Base-by-base conservation (phyloP, 768 basidiomycete species). In the Pulveroboletus ravenelii region DNA sequence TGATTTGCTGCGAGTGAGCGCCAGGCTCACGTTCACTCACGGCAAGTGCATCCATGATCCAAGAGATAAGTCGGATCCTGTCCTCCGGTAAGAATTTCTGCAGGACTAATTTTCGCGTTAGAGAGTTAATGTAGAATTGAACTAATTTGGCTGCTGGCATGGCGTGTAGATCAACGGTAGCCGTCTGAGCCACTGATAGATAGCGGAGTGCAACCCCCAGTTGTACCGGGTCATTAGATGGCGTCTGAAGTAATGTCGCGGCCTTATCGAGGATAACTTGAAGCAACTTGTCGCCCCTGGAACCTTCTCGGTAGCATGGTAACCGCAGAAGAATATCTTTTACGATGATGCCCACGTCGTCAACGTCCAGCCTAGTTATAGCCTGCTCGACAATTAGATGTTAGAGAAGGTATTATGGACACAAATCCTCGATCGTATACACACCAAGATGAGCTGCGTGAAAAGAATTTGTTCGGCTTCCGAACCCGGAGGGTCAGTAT, bases 281-380 rank as follows among this genome's bases (percentile, higher is more conserved):
- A 25, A 80, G 70, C 10, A 80, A 59, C 18, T 70, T 67, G 39
- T 66, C 64, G 40, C 76, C 71, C 14, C 71, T 70, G 15, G 65
- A 46, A 27, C 59, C 56, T 1, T 62, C 53, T 40, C 55, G 68
- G 63, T 74, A 82, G 1, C 75, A 74, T 4, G 73, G 73, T 35
- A 86, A 62, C 30, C 71, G 65, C 15, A 78, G 34, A n/a, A 86
- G 71, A 25, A 86, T 65, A 31, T 80, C 74, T 50, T 76, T 76
- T 30, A 82, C 71, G 48, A 83, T 75, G 20, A 71, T 65, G 23
- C 77, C 71, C 30, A 74, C 65, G 43, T 82, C 77, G 6, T 52
- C 45, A 3, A 65, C 54, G 20, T 61, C 59, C 41, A 81, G 62
- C 59, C 72, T 78, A 4, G 75, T 65, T 15, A 84, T 70, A 10